Evolutionary conservation across 2,329 filamentous ascomycete species (phyloP).

Genomic region (Penicillium capsulatum): DNA sequence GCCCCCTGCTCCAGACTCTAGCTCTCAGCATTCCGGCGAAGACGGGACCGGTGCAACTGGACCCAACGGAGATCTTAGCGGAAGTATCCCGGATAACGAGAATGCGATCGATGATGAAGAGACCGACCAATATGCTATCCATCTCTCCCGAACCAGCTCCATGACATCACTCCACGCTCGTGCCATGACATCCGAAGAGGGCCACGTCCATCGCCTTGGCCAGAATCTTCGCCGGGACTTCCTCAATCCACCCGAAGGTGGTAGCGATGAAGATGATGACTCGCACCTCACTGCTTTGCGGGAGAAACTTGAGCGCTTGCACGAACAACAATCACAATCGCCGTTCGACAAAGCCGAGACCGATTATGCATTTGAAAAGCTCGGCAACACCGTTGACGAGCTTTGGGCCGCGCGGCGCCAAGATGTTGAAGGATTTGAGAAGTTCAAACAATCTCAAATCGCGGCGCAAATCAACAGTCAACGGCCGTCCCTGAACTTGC

Average conservation of each 20-base stretch:
- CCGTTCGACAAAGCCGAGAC: slow-evolving; percentile 37
- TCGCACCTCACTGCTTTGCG: slow-evolving; percentile 46
- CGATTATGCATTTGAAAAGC: slow-evolving; percentile 41
- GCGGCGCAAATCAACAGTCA: slow-evolving; percentile 44
- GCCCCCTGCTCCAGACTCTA: slow-evolving; percentile 23
- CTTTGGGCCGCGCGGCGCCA: slow-evolving; percentile 40
- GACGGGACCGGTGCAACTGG: slow-evolving; percentile 21
- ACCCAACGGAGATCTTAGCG: slow-evolving; percentile 32
- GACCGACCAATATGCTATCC: slow-evolving; percentile 40
- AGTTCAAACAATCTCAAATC: slow-evolving; percentile 44
- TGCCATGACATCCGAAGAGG: slow-evolving; percentile 64
- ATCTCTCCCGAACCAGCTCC: slow-evolving; percentile 58
- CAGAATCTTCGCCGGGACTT: slow-evolving; percentile 63
- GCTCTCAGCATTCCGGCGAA: slow-evolving; percentile 35
- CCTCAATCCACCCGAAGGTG: slow-evolving; percentile 46
- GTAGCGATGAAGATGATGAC: slow-evolving; percentile 36
- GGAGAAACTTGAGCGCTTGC: slow-evolving; percentile 42
- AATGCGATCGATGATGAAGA: slow-evolving; percentile 41
- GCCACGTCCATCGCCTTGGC: slow-evolving; percentile 64
- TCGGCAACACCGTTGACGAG: slow-evolving; percentile 46
- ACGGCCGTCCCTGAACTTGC: slow-evolving; percentile 3
- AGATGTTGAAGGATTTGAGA: slow-evolving; percentile 44
- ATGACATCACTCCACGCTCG: slow-evolving; percentile 65
- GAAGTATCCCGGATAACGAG: slow-evolving; percentile 29
- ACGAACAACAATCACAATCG: slow-evolving; percentile 40